Percentiles rank a stretch among this genome's conserved stretches.
Evolutionary conservation across 768 basidiomycete genomes (phyloP).

Genomic region (Amylocystis lapponica): DNA sequence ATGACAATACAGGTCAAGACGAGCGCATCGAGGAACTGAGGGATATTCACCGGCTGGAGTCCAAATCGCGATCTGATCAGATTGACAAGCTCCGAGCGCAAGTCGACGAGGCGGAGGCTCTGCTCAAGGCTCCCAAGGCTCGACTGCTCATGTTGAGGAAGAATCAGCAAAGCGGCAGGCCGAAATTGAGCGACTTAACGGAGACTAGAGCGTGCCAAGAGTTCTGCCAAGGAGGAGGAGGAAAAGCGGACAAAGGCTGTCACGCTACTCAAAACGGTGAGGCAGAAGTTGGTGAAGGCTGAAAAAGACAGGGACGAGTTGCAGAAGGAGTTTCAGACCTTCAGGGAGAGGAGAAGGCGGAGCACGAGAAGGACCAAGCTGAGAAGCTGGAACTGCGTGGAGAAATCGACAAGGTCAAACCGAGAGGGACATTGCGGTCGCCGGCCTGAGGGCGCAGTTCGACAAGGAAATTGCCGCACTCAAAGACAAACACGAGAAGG

Average conservation of each 20-base stretch:
- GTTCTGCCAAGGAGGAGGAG: slow-evolving; percentile 84
- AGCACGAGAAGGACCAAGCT: slow-evolving; percentile 47
- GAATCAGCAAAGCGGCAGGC: slow-evolving; percentile 43
- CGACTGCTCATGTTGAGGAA: slow-evolving; percentile 44
- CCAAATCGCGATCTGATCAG: slow-evolving; percentile 69
- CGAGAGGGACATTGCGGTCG: slow-evolving; percentile 58
- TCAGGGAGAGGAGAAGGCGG: slow-evolving; percentile 50
- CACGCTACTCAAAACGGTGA: slow-evolving; percentile 87
- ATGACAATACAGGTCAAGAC: slow-evolving; percentile 61
- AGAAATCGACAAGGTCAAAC: slow-evolving; percentile 57
- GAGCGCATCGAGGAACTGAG: slow-evolving; percentile 78
- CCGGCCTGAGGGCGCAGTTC: slow-evolving; percentile 58
- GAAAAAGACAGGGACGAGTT: slow-evolving; percentile 91
- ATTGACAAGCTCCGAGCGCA: slow-evolving; percentile 67
- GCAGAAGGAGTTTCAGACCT: slow-evolving; percentile 44
- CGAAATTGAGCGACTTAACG: slow-evolving; percentile 51
- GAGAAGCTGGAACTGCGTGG: slow-evolving; percentile 46
- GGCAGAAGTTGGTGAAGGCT: slow-evolving; percentile 93
- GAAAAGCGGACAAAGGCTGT: slow-evolving; percentile 96
- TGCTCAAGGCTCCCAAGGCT: slow-evolving; percentile 54
- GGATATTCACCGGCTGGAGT: slow-evolving; percentile 78
- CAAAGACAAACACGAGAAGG: slow-evolving; percentile 72
- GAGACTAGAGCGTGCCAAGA: slow-evolving; percentile 61
- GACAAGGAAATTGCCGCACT: slow-evolving; percentile 61
- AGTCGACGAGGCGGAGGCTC: slow-evolving; percentile 62